Percentiles rank a stretch among this genome's conserved stretches.
Conservation (phyloP, 2,329 filamentous ascomycete species). For the Ceratocystis albifundus region DNA sequence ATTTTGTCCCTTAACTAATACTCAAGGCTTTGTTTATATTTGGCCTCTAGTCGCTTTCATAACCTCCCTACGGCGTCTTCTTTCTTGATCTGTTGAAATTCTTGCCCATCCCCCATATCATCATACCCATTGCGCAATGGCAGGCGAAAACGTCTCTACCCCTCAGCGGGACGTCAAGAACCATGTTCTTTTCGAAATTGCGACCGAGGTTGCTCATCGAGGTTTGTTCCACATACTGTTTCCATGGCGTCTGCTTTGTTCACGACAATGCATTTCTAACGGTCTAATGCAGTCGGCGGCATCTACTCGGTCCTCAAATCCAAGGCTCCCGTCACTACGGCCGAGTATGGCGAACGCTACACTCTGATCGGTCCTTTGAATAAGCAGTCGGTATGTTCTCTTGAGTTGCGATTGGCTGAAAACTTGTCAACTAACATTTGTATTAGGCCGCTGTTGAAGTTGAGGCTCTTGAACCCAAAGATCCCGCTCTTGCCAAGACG, state of each 20-base stretch:
- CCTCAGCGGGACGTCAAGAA: conserved; percentile 69
- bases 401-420: background rate
- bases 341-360: conserved; percentile 96
- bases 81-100: conserved; percentile 14
- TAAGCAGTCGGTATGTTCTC: conserved; percentile 60
- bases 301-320: conserved; percentile 99
- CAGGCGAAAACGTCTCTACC: conserved; percentile 32
- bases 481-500: conserved; percentile 65
- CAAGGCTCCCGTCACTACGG: conserved; percentile 92
- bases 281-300: conserved; percentile 60
- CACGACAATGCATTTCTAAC: conserved; percentile 11
- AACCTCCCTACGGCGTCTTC: background rate
- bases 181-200: conserved; percentile 91
- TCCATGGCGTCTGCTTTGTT: background rate
- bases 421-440: conserved; percentile 9
- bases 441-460: conserved; percentile 87
- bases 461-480: conserved; percentile 77
- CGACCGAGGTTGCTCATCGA: conserved; percentile 94
- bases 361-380: conserved; percentile 92
- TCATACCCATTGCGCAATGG: conserved; percentile 19
- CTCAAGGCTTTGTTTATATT: conserved; percentile 10
- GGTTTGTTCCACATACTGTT: conserved; percentile 41
- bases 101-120: background rate
- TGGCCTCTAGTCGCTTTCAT: background rate
- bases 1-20: conserved; percentile 13